A percentile compares a stretch with the other conserved stretches of the same genome.
phyloP scores from a whole-genome alignment of 2,329 filamentous ascomycete genomes.

The Nannizzia gypsea region DNA sequence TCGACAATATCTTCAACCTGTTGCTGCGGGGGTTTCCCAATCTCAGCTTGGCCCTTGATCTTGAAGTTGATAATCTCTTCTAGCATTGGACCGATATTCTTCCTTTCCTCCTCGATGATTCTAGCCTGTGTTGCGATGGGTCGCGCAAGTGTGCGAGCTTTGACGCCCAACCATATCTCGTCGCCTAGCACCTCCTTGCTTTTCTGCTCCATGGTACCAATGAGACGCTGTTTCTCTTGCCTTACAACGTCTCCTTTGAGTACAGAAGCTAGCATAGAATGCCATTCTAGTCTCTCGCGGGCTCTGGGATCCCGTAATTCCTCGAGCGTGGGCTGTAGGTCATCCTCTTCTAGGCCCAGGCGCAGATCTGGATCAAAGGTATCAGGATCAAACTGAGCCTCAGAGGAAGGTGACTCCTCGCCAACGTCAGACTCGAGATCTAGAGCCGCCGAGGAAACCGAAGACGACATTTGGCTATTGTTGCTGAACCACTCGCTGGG shows the following conservation, averaged over 20 bases:
- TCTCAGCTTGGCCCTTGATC: constrained; percentile 86
- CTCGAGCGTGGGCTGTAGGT: constrained; percentile 76
- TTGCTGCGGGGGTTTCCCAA: constrained; percentile 71
- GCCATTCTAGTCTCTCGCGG: constrained; percentile 88
- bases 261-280: constrained; percentile 92
- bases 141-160: constrained; percentile 72
- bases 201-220: constrained; percentile 66
- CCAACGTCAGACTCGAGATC: constrained; percentile 72
- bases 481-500: constrained; percentile 55
- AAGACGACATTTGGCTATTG: constrained; percentile 53
- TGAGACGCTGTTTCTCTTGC: constrained; percentile 92
- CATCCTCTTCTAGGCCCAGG: constrained; percentile 84
- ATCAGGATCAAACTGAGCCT: constrained; percentile 69
- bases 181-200: constrained; percentile 54
- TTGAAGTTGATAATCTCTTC: constrained; percentile 88
- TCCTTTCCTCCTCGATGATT: constrained; percentile 74
- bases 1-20: constrained; percentile 82
- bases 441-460: constrained; percentile 35
- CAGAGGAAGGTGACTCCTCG: constrained; percentile 78
- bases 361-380: constrained; percentile 83
- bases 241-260: constrained; percentile 92
- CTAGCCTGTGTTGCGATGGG: constrained; percentile 74
- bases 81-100: constrained; percentile 59
- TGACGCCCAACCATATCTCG: constrained; percentile 79
- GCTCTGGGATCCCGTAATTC: constrained; percentile 81